These are phyloP conservation scores for Lolium multiflorum DNA, from an alignment of 176 grass and related monocot genomes.

Conservation along the genomic window DNA sequence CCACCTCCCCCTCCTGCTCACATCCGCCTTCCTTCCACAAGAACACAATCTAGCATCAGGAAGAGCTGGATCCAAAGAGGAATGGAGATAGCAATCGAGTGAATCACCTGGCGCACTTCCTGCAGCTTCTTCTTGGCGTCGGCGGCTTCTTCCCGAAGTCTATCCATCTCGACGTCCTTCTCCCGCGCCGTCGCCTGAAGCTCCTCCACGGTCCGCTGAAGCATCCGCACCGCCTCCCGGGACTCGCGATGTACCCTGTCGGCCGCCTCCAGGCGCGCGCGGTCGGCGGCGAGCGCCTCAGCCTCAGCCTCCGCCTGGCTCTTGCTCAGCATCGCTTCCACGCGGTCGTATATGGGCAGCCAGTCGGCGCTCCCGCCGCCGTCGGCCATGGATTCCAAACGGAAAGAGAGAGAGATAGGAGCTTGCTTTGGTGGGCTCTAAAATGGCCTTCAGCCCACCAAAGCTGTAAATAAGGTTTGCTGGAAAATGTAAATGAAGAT, in stretches of 20 bases:
- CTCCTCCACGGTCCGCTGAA: neutral
- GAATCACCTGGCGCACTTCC: neutral
- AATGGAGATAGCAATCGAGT: too few species aligned
- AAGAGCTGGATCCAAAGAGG: too few species aligned
- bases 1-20: too few species aligned
- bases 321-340: neutral
- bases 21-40: too few species aligned
- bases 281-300: constrained; percentile 36
- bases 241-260: neutral
- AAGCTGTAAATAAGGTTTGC: neutral
- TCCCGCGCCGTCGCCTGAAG: neutral
- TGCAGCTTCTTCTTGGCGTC: neutral
- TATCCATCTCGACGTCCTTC: neutral
- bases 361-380: constrained; percentile 6
- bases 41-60: too few species aligned
- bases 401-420: neutral
- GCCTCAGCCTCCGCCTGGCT: constrained; percentile 18
- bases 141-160: neutral
- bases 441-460: neutral
- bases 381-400: constrained; percentile 28
- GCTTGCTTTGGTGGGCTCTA: neutral
- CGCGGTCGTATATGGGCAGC: constrained; percentile 27
- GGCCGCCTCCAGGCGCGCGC: constrained; percentile 31
- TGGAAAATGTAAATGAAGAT: neutral
- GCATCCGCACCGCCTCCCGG: neutral